phyloP scores from a whole-genome alignment of 768 basidiomycete genomes.

The Gloeopeniophorella convolvens region DNA sequence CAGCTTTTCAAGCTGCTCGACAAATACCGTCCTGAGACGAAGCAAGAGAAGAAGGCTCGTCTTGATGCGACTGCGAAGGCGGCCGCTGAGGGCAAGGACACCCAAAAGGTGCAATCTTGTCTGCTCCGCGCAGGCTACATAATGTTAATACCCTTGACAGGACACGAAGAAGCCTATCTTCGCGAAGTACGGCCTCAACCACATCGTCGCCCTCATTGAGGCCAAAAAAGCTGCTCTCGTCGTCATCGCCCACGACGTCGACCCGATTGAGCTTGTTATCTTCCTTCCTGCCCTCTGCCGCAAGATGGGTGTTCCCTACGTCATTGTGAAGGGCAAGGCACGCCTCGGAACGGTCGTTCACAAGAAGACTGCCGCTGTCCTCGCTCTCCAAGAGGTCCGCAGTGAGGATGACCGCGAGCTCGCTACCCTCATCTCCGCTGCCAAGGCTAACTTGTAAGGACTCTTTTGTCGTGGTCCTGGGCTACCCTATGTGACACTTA shows the following conservation, averaged over 20 bases:
- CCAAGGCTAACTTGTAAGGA: slow-evolving; percentile 94
- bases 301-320: slow-evolving; percentile 99
- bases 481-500: neutral
- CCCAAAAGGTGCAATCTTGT: slow-evolving; percentile 40
- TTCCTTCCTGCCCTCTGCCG: slow-evolving; percentile 97
- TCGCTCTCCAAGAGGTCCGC: slow-evolving; percentile 90
- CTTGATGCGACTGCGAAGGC: slow-evolving; percentile 71
- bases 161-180: slow-evolving; percentile 93
- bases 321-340: slow-evolving; percentile 97
- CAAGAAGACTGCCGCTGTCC: slow-evolving; percentile 95
- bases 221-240: slow-evolving; percentile 97
- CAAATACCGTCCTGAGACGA: slow-evolving; percentile 92
- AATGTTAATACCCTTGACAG: slow-evolving; percentile 27
- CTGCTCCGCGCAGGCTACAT: neutral
- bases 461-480: neutral
- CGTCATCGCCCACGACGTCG: slow-evolving; percentile 95
- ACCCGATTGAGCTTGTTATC: slow-evolving; percentile 98
- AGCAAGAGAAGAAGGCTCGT: slow-evolving; percentile 96
- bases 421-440: slow-evolving; percentile 84
- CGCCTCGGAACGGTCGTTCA: slow-evolving; percentile 96
- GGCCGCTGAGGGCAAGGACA: slow-evolving; percentile 72
- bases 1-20: slow-evolving; percentile 97
- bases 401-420: slow-evolving; percentile 93
- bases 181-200: slow-evolving; percentile 96
- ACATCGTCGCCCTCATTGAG: slow-evolving; percentile 91